Conservation (phyloP, 2,329 filamentous ascomycete species). For the Lachnellula arida region DNA sequence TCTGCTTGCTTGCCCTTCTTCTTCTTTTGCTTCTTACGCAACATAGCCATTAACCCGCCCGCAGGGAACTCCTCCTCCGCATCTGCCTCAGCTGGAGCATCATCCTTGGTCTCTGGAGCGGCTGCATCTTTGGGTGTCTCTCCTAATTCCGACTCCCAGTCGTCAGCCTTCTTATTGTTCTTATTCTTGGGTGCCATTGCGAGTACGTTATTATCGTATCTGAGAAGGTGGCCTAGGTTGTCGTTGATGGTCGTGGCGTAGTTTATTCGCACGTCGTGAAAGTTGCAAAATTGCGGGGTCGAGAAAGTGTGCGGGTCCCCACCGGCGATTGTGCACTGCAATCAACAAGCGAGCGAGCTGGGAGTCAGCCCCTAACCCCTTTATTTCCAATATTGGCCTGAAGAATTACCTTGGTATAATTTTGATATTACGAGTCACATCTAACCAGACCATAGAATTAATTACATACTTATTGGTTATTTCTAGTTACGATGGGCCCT, state of each 20-base stretch:
- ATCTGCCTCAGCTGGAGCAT: slow-evolving; percentile 45
- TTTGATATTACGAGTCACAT: not conserved
- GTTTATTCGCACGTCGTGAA: not conserved
- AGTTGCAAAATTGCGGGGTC: not conserved
- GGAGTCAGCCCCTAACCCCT: not conserved
- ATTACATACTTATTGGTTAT: not conserved
- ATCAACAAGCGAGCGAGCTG: too few species aligned
- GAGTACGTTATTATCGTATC: slow-evolving; percentile 12
- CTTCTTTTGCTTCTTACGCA: slow-evolving; percentile 82
- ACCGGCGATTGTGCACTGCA: too few species aligned
- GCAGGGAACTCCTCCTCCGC: slow-evolving; percentile 44
- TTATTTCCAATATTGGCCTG: not conserved
- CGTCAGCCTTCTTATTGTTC: slow-evolving; percentile 81
- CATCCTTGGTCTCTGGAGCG: slow-evolving; percentile 39
- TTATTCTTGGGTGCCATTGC: slow-evolving; percentile 95
- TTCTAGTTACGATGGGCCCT: not conserved
- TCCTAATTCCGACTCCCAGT: slow-evolving; percentile 92
- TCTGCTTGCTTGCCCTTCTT: slow-evolving; percentile 57
- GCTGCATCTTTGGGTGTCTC: slow-evolving; percentile 59
- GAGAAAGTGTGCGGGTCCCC: too few species aligned
- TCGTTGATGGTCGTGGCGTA: not conserved
- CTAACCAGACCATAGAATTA: too few species aligned
- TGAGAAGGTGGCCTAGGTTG: not conserved
- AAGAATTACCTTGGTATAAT: too few species aligned
- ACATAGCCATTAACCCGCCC: slow-evolving; percentile 69